Conservation (phyloP, 2,329 filamentous ascomycete species). For the Fusarium torulosum region DNA sequence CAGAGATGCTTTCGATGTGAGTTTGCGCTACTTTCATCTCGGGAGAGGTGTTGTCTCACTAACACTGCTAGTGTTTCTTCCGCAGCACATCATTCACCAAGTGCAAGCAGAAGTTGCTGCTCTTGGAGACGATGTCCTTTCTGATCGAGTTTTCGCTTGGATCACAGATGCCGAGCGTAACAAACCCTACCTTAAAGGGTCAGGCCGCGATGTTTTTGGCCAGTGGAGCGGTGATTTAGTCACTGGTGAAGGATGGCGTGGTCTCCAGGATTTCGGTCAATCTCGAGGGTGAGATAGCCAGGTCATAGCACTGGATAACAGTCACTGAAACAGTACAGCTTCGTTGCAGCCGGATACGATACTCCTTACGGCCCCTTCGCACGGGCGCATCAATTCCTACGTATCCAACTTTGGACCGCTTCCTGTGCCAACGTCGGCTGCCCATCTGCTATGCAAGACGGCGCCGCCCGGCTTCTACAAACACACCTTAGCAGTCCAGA, state of each 20-base stretch:
- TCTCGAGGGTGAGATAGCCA: conserved; percentile 60
- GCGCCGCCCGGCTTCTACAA: conserved; percentile 66
- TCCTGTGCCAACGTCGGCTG: conserved; percentile 73
- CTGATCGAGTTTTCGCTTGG: conserved; percentile 66
- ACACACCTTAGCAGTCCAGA: conserved; percentile 55
- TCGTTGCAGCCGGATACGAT: conserved; percentile 72
- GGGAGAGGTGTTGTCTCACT: background rate
- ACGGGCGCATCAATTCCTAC: conserved; percentile 70
- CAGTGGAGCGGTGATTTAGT: conserved; percentile 69
- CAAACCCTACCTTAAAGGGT: conserved; percentile 69
- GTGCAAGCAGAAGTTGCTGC: conserved; percentile 59
- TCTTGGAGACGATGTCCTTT: conserved; percentile 66
- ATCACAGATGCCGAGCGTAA: conserved; percentile 75
- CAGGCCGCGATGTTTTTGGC: conserved; percentile 72
- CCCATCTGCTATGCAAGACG: conserved; percentile 76
- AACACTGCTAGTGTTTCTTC: conserved; percentile 62
- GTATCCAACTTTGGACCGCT: conserved; percentile 68
- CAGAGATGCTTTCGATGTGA: conserved; percentile 65
- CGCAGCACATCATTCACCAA: conserved; percentile 54
- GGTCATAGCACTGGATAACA: background rate
- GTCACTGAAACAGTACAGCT: conserved; percentile 47
- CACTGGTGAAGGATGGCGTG: conserved; percentile 75
- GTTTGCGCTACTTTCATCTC: conserved; percentile 23
- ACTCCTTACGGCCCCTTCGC: conserved; percentile 63
- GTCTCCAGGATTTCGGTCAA: conserved; percentile 70